Base-by-base conservation (phyloP, 2,329 filamentous ascomycete species). In the Byssoonygena ceratinophila region DNA sequence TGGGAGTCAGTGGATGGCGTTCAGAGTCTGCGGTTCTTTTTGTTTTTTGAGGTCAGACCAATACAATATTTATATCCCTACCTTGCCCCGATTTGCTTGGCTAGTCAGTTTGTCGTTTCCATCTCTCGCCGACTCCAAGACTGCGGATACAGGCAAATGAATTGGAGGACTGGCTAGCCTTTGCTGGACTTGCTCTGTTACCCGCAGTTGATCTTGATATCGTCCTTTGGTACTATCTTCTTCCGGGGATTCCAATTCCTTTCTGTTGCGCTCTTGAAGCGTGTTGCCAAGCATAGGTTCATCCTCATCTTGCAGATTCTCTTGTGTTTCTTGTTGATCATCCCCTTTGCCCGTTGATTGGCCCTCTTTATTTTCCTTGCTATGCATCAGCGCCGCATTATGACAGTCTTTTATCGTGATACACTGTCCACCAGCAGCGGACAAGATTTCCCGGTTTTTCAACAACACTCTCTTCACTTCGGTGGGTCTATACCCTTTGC, bases 371-470 rank as follows among this genome's bases (percentile, higher is more conserved):
- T 8, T 22, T n/a, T 41, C 50, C 16, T 46, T 52, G 11, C 34
- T 47, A 6, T 18, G 27, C 1, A 32, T 14, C 6, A 46, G 32
- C n/a, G 50, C 50, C 6, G 50, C 50, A 39, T 52, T 52, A 23
- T 52, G 50, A 18, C 50, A 52, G 20, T 52, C 50, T 16, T 52
- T 52, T n/a, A 52, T 52, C 43, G 50, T 40, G 16, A 52, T 41
- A 12, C 34, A 14, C 20, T 40, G 32, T 22, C 50, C 50, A 4
- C 50, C 50, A 20, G 50, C 50, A 20, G 32, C 50, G 5, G 23
- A 6, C 23, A 52, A 31, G n/a, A 52, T 46, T 3, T 52, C 44
- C 22, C 8, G 22, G n/a, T 46, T 52, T 12, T 40, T 23, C 20
- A 47, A 29, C 20, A 52, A 18, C n/a, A 52, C 50, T 23, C 50